Conservation (phyloP, 1,139 yeast genomes). For the Suhomyces chickasaworum region DNA sequence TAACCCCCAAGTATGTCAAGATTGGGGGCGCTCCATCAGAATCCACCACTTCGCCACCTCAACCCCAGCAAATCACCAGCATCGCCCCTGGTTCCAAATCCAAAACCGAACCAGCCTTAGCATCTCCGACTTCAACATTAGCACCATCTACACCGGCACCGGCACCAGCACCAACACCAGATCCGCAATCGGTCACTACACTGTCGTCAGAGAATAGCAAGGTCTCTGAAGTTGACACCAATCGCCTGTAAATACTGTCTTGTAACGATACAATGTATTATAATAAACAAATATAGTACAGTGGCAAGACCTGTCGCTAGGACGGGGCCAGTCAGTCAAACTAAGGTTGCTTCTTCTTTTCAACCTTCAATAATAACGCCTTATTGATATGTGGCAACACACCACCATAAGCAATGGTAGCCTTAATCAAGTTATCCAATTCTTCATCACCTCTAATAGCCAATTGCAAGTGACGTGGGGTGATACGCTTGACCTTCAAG, state of each 20-base stretch:
- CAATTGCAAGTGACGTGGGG: slow-evolving; percentile 97
- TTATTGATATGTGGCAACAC: slow-evolving; percentile 97
- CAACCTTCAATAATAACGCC: slow-evolving; percentile 90
- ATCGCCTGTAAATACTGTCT: slow-evolving; percentile 9
- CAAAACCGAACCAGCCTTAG: neutral
- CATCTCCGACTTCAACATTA: neutral
- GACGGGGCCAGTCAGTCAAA: neutral
- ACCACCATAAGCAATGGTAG: slow-evolving; percentile 99
- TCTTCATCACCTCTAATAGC: slow-evolving; percentile 99
- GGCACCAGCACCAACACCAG: neutral
- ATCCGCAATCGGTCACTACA: neutral
- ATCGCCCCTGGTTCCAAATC: neutral
- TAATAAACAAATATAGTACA: slow-evolving; percentile 15
- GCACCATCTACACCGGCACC: neutral
- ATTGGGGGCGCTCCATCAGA: slow-evolving; percentile 13
- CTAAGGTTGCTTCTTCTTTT: slow-evolving; percentile 52
- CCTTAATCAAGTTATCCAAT: slow-evolving; percentile 91
- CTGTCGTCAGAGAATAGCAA: neutral
- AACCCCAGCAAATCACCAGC: neutral
- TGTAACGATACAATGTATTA: slow-evolving; percentile 14
- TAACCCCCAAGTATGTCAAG: slow-evolving; percentile 47
- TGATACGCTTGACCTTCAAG: slow-evolving; percentile 95
- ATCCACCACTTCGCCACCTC: neutral
- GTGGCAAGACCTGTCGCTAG: slow-evolving; percentile 5
- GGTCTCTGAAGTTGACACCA: neutral